Percentiles rank a stretch among this genome's conserved stretches.
phyloP scores from a whole-genome alignment of 768 basidiomycete genomes.

The Gelatoporia subvermispora region DNA sequence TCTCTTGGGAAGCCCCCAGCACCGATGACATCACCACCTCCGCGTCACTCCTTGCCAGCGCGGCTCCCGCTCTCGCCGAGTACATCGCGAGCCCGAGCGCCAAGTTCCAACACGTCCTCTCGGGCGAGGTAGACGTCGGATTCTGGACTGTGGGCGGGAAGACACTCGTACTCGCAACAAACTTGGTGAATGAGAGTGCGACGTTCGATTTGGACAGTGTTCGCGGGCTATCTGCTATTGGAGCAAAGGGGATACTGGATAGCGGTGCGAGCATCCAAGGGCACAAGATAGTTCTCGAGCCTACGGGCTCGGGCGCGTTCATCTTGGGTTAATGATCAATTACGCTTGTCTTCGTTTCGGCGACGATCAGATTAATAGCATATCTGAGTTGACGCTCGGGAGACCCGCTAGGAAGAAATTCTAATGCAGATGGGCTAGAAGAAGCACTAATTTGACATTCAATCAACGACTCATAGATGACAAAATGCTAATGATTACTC shows the following conservation, averaged over 20 bases:
- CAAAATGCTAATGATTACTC: too few relatives aligned
- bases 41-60: conserved; percentile 29
- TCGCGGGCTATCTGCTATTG: conserved; percentile 5
- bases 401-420: too few relatives aligned
- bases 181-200: conserved; percentile 24
- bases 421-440: too few relatives aligned
- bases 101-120: conserved; percentile 16
- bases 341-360: too few relatives aligned
- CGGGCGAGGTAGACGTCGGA: conserved; percentile 27
- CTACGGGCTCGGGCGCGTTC: conserved; percentile 22
- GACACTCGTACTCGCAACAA: conserved; percentile 31
- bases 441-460: too few relatives aligned
- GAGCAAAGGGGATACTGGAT: conserved; percentile 19
- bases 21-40: conserved; percentile 32
- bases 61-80: conserved; percentile 21
- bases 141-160: conserved; percentile 27
- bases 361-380: too few relatives aligned
- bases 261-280: conserved; percentile 21
- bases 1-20: conserved; percentile 41
- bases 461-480: too few relatives aligned
- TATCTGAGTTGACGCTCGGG: too few relatives aligned
- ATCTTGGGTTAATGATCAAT: conserved; percentile 12
- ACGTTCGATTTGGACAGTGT: conserved; percentile 14
- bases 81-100: conserved; percentile 27
- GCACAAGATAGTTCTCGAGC: conserved; percentile 14